Percentiles rank a stretch among this genome's conserved stretches.
phyloP scores from a whole-genome alignment of 306 rosid genomes.

The Hippophae tibetana region DNA sequence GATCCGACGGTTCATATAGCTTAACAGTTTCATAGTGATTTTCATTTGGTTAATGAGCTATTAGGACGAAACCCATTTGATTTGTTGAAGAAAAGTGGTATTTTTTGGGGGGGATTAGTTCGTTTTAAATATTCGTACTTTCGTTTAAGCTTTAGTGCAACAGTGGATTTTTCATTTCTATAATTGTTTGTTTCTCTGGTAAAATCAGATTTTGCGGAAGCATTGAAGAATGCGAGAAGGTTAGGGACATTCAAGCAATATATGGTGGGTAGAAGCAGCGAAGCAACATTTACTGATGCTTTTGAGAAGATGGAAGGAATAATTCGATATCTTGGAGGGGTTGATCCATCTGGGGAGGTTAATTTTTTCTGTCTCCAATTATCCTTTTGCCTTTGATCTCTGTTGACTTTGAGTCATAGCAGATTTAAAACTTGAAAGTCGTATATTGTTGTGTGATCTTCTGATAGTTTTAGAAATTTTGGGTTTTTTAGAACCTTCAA shows the following conservation, averaged over 20 bases:
- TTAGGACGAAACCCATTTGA: background rate
- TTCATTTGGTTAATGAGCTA: background rate
- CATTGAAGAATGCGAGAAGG: constrained; percentile 61
- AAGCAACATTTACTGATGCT: constrained; percentile 53
- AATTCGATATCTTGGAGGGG: constrained; percentile 53
- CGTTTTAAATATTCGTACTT: constrained; percentile 2
- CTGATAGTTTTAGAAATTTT: constrained; percentile 22
- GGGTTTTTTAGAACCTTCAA: constrained; percentile 54
- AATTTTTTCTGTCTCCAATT: constrained; percentile 4
- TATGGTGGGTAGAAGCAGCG: constrained; percentile 81
- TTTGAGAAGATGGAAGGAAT: constrained; percentile 65
- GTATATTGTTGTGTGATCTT: constrained; percentile 16
- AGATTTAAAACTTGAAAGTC: background rate
- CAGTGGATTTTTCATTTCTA: background rate
- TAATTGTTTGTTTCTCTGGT: background rate
- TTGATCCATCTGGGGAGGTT: constrained; percentile 81
- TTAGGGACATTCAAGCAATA: constrained; percentile 57
- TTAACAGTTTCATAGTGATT: background rate
- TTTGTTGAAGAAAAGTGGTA: background rate
- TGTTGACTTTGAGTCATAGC: background rate
- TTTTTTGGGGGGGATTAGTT: background rate
- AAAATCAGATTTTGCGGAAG: constrained; percentile 59
- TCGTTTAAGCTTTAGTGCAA: too few relatives aligned
- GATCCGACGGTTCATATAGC: constrained; percentile 1
- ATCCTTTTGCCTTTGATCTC: too few relatives aligned